Percentiles rank a stretch among this genome's conserved stretches.
Conservation (phyloP, 345 rosid species). For the Melastoma malabathricum region DNA sequence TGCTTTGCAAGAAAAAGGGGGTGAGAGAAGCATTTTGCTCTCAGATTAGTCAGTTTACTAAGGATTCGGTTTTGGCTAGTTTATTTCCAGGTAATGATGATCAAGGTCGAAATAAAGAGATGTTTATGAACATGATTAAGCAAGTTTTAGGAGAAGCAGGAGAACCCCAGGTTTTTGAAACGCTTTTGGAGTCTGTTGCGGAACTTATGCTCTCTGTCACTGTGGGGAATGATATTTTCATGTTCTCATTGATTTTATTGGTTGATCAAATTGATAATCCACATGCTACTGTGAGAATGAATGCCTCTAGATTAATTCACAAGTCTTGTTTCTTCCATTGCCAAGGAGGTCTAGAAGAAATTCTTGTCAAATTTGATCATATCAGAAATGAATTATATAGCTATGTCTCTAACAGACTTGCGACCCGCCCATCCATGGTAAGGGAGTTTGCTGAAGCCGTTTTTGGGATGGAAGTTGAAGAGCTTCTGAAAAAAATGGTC, state of each 20-base stretch:
- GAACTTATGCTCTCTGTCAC: slow-evolving; percentile 68
- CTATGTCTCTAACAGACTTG: slow-evolving; percentile 48
- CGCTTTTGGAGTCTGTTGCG: slow-evolving; percentile 61
- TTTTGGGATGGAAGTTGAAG: slow-evolving; percentile 55
- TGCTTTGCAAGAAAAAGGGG: slow-evolving; percentile 48
- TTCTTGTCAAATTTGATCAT: slow-evolving; percentile 47
- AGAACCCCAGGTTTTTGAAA: slow-evolving; percentile 57
- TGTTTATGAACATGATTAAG: slow-evolving; percentile 45
- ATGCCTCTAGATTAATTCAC: slow-evolving; percentile 57
- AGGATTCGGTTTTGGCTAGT: slow-evolving; percentile 28
- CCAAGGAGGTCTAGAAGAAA: slow-evolving; percentile 57
- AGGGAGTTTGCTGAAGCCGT: slow-evolving; percentile 92
- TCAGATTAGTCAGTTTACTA: slow-evolving; percentile 56
- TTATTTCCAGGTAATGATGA: slow-evolving; percentile 38
- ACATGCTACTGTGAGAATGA: slow-evolving; percentile 48
- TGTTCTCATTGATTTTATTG: slow-evolving; percentile 51
- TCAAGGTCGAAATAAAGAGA: slow-evolving; percentile 19
- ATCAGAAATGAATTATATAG: slow-evolving; percentile 51
- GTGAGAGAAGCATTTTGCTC: slow-evolving; percentile 79
- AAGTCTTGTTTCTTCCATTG: slow-evolving; percentile 61
- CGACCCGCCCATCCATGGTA: slow-evolving; percentile 47
- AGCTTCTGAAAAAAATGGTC: slow-evolving; percentile 62
- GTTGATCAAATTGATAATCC: slow-evolving; percentile 82
- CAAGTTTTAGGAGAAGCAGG: slow-evolving; percentile 39
- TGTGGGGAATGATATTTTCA: slow-evolving; percentile 52